These are phyloP conservation scores for Stenocarpella maydis DNA, from an alignment of 2,329 filamentous ascomycete species.

Conservation along the genomic window DNA sequence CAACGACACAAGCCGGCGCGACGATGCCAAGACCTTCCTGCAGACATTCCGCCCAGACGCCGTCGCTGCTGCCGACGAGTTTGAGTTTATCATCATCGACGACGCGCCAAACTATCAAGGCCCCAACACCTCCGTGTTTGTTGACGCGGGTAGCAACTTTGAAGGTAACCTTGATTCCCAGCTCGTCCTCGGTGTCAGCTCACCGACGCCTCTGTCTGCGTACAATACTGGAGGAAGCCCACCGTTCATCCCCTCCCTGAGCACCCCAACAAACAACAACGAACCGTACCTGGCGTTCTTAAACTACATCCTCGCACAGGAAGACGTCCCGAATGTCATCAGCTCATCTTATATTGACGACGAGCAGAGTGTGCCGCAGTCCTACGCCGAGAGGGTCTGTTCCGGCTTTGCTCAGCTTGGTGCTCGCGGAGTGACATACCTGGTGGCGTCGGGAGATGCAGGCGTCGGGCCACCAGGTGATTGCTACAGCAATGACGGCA, in stretches of 20 bases:
- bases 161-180: constrained; percentile 15
- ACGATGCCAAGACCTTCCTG: constrained; percentile 21
- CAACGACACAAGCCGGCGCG: constrained; percentile 14
- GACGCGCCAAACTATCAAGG: constrained; percentile 27
- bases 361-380: constrained; percentile 67
- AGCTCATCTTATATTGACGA: constrained; percentile 72
- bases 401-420: constrained; percentile 69
- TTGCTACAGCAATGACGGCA: constrained; percentile 66
- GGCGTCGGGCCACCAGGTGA: constrained; percentile 59
- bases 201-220: constrained; percentile 10
- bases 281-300: constrained; percentile 75
- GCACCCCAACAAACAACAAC: constrained; percentile 56
- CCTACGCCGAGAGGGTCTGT: constrained; percentile 67
- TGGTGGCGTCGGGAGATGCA: constrained; percentile 68
- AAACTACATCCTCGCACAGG: constrained; percentile 61
- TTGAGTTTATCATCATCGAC: constrained; percentile 20
- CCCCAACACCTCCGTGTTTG: constrained; percentile 37
- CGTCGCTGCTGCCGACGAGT: constrained; percentile 19
- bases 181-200: constrained; percentile 17
- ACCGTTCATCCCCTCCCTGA: constrained; percentile 45
- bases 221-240: constrained; percentile 40
- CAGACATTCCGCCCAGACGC: constrained; percentile 1
- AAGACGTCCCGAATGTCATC: constrained; percentile 67
- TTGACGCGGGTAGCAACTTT: constrained; percentile 40
- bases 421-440: constrained; percentile 68